These are phyloP conservation scores for Cicer arietinum DNA, from an alignment of 306 rosid genomes.

Conservation along the genomic window DNA sequence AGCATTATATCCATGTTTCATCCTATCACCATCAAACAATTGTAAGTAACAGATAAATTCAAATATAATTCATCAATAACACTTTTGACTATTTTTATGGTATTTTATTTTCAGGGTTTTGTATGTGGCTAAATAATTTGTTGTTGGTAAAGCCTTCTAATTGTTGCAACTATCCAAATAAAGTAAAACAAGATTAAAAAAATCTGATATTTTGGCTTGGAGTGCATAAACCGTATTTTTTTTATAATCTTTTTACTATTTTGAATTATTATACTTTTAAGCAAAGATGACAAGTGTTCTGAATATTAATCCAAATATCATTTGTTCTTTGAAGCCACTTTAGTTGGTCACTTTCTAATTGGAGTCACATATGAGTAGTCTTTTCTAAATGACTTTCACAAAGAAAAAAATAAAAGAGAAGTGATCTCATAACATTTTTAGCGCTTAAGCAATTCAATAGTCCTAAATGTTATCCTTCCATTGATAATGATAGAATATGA, in stretches of 20 bases:
- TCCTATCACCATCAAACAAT: constrained; percentile 45
- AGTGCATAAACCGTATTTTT: constrained; percentile 42
- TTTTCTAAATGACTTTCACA: constrained; percentile 52
- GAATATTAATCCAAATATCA: constrained; percentile 34
- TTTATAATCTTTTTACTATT: not conserved
- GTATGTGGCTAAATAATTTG: constrained; percentile 16
- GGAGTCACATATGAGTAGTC: constrained; percentile 33
- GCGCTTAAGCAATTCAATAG: constrained; percentile 81
- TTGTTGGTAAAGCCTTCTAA: constrained; percentile 59
- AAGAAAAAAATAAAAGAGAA: constrained; percentile 33
- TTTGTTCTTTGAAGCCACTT: constrained; percentile 79
- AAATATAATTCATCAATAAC: constrained; percentile 42
- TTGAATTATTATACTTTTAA: constrained; percentile 61
- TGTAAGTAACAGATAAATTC: constrained; percentile 30
- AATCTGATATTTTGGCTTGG: constrained; percentile 33
- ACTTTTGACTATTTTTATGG: constrained; percentile 42
- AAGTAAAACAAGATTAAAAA: not conserved
- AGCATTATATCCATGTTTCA: constrained; percentile 50
- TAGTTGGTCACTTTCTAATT: constrained; percentile 60
- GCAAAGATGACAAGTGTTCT: constrained; percentile 66
- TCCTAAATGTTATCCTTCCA: constrained; percentile 57
- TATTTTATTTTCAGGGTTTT: constrained; percentile 23
- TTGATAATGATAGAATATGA: constrained; percentile 41
- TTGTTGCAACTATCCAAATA: constrained; percentile 46
- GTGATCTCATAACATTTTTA: constrained; percentile 59